Conservation (phyloP, 805 yeast species). For the Ogataea kodamae region DNA sequence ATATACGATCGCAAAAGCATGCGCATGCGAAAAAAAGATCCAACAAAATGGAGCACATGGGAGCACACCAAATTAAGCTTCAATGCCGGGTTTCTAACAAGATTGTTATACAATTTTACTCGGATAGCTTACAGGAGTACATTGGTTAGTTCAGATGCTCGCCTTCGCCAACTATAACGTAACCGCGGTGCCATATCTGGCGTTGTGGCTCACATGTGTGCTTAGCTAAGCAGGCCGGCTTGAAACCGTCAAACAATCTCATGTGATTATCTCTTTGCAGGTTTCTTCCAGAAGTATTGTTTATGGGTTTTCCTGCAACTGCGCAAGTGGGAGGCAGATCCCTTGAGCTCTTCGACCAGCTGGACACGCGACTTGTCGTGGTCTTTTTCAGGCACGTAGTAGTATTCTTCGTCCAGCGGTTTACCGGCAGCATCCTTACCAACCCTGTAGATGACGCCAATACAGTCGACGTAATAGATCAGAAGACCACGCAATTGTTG, state of each 20-base stretch:
- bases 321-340: slow-evolving; percentile 70
- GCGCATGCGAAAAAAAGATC: slow-evolving; percentile 14
- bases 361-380: slow-evolving; percentile 62
- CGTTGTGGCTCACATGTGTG: slow-evolving; percentile 5
- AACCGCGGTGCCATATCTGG: too few relatives aligned
- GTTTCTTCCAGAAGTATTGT: slow-evolving; percentile 75
- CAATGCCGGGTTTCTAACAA: too few relatives aligned
- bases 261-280: slow-evolving; percentile 27
- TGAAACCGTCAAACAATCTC: slow-evolving; percentile 1
- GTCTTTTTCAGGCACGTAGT: slow-evolving; percentile 84
- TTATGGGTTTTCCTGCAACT: slow-evolving; percentile 92
- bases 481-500: slow-evolving; percentile 44
- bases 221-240: slow-evolving; percentile 9
- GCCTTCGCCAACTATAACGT: too few relatives aligned
- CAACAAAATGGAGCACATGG: slow-evolving; percentile 13
- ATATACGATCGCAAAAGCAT: slow-evolving; percentile 7
- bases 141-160: too few relatives aligned
- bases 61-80: slow-evolving; percentile 2
- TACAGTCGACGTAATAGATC: slow-evolving; percentile 46
- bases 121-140: too few relatives aligned
- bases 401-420: slow-evolving; percentile 89
- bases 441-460: slow-evolving; percentile 84
- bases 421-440: slow-evolving; percentile 98
- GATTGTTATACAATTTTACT: too few relatives aligned
- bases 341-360: slow-evolving; percentile 73